These are phyloP conservation scores for Globisporangium orthogonon DNA, from an alignment of 352 stramenopile species.

Conservation along the genomic window DNA sequence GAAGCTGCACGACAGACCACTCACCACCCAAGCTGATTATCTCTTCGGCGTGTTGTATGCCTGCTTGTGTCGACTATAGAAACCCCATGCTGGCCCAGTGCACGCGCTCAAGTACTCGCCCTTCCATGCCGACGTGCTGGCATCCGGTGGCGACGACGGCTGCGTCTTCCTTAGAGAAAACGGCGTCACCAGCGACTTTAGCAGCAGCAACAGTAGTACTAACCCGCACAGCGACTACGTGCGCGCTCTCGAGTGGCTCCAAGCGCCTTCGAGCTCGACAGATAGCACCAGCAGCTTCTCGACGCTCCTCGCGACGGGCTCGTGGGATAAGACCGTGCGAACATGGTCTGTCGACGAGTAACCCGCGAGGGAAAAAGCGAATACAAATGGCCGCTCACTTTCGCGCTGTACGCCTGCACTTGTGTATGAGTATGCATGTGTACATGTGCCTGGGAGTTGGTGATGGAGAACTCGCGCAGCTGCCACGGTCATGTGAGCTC, in stretches of 20 bases:
- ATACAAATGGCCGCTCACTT: background rate
- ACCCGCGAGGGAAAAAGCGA: background rate
- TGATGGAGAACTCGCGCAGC: no score
- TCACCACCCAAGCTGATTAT: no score
- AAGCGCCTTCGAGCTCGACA: conserved; percentile 6
- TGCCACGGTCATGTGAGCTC: background rate
- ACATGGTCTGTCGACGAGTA: conserved; percentile 28
- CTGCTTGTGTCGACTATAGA: conserved; percentile 1
- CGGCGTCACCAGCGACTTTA: conserved; percentile 4
- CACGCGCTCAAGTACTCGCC: conserved; percentile 65
- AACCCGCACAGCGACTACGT: conserved; percentile 60
- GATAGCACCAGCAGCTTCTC: conserved; percentile 3
- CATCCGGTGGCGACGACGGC: conserved; percentile 59
- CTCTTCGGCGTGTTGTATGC: no score
- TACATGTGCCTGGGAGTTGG: no score
- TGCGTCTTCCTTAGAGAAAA: conserved; percentile 33
- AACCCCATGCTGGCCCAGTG: conserved; percentile 36
- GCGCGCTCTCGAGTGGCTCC: conserved; percentile 59
- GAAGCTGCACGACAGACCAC: no score
- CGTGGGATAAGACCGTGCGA: conserved; percentile 60
- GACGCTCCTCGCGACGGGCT: conserved; percentile 36
- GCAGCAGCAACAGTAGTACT: background rate
- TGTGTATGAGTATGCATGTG: no score
- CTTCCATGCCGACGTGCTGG: conserved; percentile 49
- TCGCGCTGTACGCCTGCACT: no score